Percentiles rank a stretch among this genome's conserved stretches.
These are phyloP conservation scores for Dendrobium officinale DNA, from an alignment of 106 monocot genomes.

Conservation along the genomic window DNA sequence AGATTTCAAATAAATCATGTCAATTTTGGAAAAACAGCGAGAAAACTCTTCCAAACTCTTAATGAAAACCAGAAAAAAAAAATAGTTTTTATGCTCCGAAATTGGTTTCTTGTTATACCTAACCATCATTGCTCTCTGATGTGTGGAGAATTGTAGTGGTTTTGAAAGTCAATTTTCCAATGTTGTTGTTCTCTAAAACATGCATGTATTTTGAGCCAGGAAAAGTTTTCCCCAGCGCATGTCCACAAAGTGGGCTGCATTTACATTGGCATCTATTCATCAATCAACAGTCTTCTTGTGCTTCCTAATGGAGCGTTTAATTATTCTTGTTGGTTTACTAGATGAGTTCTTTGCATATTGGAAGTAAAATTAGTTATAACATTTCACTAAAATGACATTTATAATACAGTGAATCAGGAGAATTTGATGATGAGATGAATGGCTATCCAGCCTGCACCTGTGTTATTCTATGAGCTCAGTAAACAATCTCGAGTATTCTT, in stretches of 20 bases:
- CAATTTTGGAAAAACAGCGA: no score
- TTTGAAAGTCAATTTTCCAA: neutral
- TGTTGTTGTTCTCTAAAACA: neutral
- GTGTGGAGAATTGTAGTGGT: neutral
- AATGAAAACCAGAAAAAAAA: no score
- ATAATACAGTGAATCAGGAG: constrained; percentile 6
- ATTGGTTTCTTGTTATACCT: neutral
- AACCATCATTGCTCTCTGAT: neutral
- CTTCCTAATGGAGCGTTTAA: neutral
- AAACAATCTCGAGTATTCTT: neutral
- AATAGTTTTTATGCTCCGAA: neutral
- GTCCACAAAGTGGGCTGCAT: no score
- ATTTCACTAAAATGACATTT: neutral
- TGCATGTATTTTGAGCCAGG: neutral
- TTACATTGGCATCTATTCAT: neutral
- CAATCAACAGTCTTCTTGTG: neutral
- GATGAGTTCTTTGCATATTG: neutral
- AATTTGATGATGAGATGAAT: neutral
- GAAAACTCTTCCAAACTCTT: no score
- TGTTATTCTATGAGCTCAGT: neutral
- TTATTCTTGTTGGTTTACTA: neutral
- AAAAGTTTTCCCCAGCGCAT: neutral
- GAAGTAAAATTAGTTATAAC: neutral
- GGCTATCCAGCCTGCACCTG: constrained; percentile 2
- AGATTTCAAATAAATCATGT: no score